Conservation (phyloP, 2,329 filamentous ascomycete species). For the Arthrinium phaeospermum region DNA sequence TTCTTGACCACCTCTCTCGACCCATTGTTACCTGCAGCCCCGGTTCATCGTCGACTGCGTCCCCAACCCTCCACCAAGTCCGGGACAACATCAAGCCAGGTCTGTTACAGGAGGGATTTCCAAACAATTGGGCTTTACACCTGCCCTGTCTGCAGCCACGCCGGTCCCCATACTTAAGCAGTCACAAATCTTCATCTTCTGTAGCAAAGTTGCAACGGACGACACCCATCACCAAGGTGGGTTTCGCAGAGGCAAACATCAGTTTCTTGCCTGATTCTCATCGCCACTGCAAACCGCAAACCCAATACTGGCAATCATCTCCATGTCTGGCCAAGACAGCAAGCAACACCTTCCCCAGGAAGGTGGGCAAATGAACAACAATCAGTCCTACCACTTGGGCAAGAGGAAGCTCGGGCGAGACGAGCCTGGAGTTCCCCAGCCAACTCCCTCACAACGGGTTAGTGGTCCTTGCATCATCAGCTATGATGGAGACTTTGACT, state of each 20-base stretch:
- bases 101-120: not conserved
- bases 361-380: not conserved
- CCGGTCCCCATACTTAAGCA: not conserved
- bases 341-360: not conserved
- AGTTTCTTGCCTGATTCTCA: not conserved
- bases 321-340: not conserved
- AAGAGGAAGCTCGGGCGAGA: slow-evolving; percentile 12
- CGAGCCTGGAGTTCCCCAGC: not conserved
- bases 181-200: not conserved
- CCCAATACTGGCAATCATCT: not conserved
- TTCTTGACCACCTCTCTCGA: not conserved
- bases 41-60: not conserved
- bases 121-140: not conserved
- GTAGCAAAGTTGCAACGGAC: not conserved
- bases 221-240: too few species aligned
- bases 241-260: too few species aligned
- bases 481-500: not conserved
- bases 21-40: not conserved
- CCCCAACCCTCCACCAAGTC: not conserved
- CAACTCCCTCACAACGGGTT: not conserved
- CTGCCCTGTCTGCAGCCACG: not conserved
- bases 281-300: not conserved
- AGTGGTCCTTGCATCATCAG: not conserved
- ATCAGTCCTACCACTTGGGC: not conserved
- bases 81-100: not conserved